These are phyloP conservation scores for Acacia concinna DNA, from an alignment of 331 rosid genomes.

Conservation along the genomic window DNA sequence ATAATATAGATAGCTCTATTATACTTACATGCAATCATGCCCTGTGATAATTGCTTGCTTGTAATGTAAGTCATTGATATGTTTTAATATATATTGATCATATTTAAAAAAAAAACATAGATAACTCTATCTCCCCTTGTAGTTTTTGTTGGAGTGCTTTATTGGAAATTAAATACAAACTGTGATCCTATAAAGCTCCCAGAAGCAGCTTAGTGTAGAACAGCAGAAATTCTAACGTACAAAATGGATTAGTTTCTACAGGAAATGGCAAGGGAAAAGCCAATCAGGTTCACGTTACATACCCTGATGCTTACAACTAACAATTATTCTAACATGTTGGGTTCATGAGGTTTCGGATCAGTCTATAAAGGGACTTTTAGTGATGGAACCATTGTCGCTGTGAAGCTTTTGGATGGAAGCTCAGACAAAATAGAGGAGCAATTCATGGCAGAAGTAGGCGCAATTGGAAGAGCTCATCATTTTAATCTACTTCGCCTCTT, in stretches of 20 bases:
- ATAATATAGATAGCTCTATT: no score
- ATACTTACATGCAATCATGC: no score
- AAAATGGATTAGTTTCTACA: conserved; percentile 41
- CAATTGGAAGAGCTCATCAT: conserved; percentile 65
- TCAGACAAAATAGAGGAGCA: conserved; percentile 44
- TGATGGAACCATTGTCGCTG: conserved; percentile 41
- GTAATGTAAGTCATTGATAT: no score
- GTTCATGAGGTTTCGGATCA: conserved; percentile 54
- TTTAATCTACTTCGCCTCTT: conserved; percentile 48
- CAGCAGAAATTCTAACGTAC: neutral
- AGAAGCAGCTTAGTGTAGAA: neutral
- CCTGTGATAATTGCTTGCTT: no score
- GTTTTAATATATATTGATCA: no score
- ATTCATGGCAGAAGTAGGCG: conserved; percentile 64
- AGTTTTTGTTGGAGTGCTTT: neutral
- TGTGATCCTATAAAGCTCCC: neutral
- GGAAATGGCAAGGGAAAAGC: conserved; percentile 56
- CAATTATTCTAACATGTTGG: conserved; percentile 40
- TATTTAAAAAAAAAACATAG: no score
- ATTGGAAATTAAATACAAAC: no score
- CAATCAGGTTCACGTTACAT: neutral
- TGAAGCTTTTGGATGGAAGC: conserved; percentile 33
- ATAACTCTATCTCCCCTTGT: neutral
- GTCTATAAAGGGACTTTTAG: conserved; percentile 47
- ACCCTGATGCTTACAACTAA: conserved; percentile 23